Percentiles rank a stretch among this genome's conserved stretches.
Evolutionary conservation across 352 stramenopile genomes (phyloP).

Genomic region (Globisporangium splendens): DNA sequence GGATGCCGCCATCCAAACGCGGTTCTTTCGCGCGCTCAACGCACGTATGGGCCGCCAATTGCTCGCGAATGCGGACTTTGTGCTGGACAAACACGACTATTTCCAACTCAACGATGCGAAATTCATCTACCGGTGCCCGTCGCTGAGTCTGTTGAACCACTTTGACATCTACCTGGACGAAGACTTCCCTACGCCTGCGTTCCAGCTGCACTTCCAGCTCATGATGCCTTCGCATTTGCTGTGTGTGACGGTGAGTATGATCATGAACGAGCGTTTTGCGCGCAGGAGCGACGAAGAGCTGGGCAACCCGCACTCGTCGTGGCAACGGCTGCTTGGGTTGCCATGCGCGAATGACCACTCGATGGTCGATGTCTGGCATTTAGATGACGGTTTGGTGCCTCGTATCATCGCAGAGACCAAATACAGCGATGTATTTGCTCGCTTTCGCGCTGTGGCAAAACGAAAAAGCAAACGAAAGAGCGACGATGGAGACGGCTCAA

Average conservation of each 20-base stretch:
- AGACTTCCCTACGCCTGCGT: constrained; percentile 30
- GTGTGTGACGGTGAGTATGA: constrained; percentile 46
- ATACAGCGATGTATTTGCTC: constrained; percentile 53
- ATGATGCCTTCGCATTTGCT: constrained; percentile 42
- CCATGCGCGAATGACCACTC: constrained; percentile 49
- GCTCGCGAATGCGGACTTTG: constrained; percentile 40
- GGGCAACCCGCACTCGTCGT: constrained; percentile 37
- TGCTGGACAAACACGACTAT: constrained; percentile 18
- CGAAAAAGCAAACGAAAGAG: constrained; percentile 33
- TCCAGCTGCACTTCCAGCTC: constrained; percentile 49
- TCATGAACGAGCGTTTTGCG: constrained; percentile 21
- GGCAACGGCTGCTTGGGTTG: constrained; percentile 59
- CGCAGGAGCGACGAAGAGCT: constrained; percentile 22
- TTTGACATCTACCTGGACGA: constrained; percentile 69
- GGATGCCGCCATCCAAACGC: constrained; percentile 17
- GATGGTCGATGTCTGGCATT: constrained; percentile 76
- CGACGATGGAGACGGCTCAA: constrained; percentile 31
- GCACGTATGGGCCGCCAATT: constrained; percentile 25
- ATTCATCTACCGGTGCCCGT: constrained; percentile 62
- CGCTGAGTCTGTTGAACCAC: constrained; percentile 49
- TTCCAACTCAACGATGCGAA: constrained; percentile 55
- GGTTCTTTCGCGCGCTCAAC: constrained; percentile 43
- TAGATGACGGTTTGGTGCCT: constrained; percentile 42
- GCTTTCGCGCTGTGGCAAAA: constrained; percentile 47
- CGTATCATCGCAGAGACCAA: constrained; percentile 63